Base-by-base conservation (phyloP, 768 basidiomycete species). In the Lentinus tigrinus region DNA sequence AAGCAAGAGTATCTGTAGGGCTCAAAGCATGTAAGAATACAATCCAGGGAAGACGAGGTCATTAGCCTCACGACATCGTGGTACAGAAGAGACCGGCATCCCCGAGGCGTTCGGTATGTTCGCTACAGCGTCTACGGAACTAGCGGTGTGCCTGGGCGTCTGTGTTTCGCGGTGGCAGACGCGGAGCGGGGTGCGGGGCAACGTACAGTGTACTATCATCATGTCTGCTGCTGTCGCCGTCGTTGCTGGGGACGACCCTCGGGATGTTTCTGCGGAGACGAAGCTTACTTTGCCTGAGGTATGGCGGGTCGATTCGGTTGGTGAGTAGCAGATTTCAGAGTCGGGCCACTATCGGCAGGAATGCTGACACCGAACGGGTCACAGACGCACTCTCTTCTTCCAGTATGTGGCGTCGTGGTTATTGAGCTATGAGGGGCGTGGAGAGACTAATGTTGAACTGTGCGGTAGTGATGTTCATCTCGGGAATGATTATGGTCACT, bases 221-320 rank as follows among this genome's bases (percentile, higher is more conserved):
- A 68, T 66, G 65, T 66, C 65, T 19, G 31, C 65, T n/a, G 28
- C 53, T 24, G 31, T 50, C 11, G 44, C 52, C 40, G 26, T 31
- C 31, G 31, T 55, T 49, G 67, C 50, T 47, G 65, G 61, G 47
- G 81, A 82, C 57, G 88, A 92, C 70, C 87, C 89, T 14, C 78
- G 89, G 56, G 85, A 91, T 63, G 60, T 82, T 27, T 79, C 85
- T 11, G 79, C 84, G 9, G 90, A 90, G 68, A 75, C 74, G 0
- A 75, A 77, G 38, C 72, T 85, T 62, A 73, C 77, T 0, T 72
- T 86, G n/a, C 91, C 91, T 0, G 79, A 78, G 56, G 79, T 80
- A 16, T 93, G 91, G 90, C 76, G 76, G 49, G 72, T 73, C 59
- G 87, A 88, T 55, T 72, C 72, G 14, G 68, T 70, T 34, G 81